These are phyloP conservation scores for Emergomyces pasteurianus DNA, from an alignment of 2,329 filamentous ascomycete species.

Conservation along the genomic window DNA sequence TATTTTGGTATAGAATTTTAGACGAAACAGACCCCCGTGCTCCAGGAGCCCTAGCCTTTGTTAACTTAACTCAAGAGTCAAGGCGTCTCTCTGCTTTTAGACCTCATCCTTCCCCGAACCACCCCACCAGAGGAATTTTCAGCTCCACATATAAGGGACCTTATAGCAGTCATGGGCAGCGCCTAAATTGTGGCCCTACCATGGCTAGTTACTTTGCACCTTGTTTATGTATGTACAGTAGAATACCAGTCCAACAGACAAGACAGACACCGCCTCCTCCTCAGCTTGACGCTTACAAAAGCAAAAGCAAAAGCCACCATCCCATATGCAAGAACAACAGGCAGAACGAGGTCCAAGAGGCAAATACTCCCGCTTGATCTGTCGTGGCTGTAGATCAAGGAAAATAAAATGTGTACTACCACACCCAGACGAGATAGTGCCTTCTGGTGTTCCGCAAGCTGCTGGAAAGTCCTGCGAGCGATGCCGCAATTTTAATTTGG, in stretches of 20 bases:
- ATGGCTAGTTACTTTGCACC: not conserved
- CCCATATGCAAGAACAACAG: not conserved
- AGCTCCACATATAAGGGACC: not conserved
- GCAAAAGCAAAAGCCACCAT: not conserved
- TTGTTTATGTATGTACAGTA: not conserved
- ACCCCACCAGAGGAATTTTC: not conserved
- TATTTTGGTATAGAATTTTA: no score
- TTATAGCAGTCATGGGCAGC: not conserved
- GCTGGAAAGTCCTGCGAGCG: constrained; percentile 9
- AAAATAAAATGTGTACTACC: constrained; percentile 15
- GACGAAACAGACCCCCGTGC: no score
- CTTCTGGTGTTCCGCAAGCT: constrained; percentile 5
- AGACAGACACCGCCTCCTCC: no score
- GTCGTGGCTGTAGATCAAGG: constrained; percentile 11
- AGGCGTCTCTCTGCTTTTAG: no score
- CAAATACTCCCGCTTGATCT: constrained; percentile 12
- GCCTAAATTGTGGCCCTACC: not conserved
- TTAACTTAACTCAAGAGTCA: not conserved
- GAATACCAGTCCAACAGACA: no score
- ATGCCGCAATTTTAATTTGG: constrained; percentile 10
- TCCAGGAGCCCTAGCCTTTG: no score
- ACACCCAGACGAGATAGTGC: not conserved
- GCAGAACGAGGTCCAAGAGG: constrained; percentile 3
- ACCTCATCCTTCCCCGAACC: not conserved
- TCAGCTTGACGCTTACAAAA: not conserved